Evolutionary conservation across 2,329 filamentous ascomycete species (phyloP), one percentile per base, ranked within the genome.

Genomic region (Pestalotiopsis fici): DNA sequence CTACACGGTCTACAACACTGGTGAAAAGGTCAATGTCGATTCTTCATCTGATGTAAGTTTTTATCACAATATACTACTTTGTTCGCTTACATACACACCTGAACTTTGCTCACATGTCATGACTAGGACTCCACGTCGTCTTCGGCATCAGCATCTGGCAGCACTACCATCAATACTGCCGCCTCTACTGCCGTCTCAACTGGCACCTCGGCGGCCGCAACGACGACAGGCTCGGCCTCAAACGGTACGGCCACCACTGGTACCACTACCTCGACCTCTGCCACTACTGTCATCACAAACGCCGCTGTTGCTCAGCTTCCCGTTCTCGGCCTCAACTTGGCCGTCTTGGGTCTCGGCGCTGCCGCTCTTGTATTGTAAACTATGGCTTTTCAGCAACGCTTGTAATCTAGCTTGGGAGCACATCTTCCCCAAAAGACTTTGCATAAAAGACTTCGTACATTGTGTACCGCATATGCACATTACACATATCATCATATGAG

Each of bases 1-100:
- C 73, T 68, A 70, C 75, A 64, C 69, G 74, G 47, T 72, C 74
- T 31, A 67, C 75, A 68, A 71, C 71, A 69, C 66, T 12, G 65
- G 65, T 57, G 11, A 64, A 18, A 64, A 57, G 13, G 4, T 66
- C 21, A 7, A 21, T 13, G 65, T 66, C 37, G 65, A 15, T 6
- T 59, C 35, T 6, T 59, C 35, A 6, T 57, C 63, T 27, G 31
- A 28, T 39, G 63, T 54, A 54, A 54, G 63, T 54, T 12, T 27
- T 7, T 35, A 35, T 35, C 31, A 7, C 35, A n/a, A 39, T 18
- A 12, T 47, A 27, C 21, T 23, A 23, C 11, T 13, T 25, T 39
- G 25, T 47, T 3, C 9, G 27, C 15, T 37, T 65, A 35, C 21
- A 43, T 47, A n/a, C n/a, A n/a, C 15, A 57, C 5, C 37, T 25